These are phyloP conservation scores for Lipomyces yarrowii DNA, from an alignment of 1,139 yeast genomes.

Conservation along the genomic window DNA sequence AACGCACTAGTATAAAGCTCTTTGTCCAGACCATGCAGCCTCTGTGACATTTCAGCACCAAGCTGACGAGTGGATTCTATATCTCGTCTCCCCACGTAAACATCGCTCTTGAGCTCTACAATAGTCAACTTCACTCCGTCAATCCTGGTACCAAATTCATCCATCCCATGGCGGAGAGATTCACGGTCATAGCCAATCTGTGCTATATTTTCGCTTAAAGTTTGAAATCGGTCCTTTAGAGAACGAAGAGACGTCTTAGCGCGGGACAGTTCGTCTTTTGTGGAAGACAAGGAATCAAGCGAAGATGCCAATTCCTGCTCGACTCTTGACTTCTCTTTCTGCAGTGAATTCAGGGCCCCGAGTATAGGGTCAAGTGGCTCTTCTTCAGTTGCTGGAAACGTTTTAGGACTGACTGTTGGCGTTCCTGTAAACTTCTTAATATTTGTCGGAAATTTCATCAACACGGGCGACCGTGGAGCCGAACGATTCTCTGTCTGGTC, in stretches of 20 bases:
- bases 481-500: background rate
- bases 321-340: slow-evolving; percentile 15
- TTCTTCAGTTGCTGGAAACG: background rate
- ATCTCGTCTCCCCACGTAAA: slow-evolving; percentile 5
- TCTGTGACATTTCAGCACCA: slow-evolving; percentile 2
- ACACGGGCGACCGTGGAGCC: background rate
- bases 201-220: background rate
- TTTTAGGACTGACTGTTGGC: background rate
- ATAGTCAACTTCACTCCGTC: slow-evolving; percentile 12
- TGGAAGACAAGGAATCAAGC: slow-evolving; percentile 2
- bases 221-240: slow-evolving; percentile 10
- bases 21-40: slow-evolving; percentile 12
- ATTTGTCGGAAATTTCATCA: background rate
- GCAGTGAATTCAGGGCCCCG: slow-evolving; percentile 17
- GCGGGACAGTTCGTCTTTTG: slow-evolving; percentile 10
- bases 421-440: background rate
- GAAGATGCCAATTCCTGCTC: slow-evolving; percentile 14
- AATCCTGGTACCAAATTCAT: slow-evolving; percentile 14
- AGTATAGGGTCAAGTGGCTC: slow-evolving; percentile 17
- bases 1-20: slow-evolving; percentile 10
- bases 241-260: background rate
- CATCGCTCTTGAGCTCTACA: slow-evolving; percentile 19
- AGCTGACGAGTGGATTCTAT: background rate
- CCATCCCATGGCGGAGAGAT: slow-evolving; percentile 21
- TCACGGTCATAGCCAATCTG: slow-evolving; percentile 13